A percentile compares a stretch with the other conserved stretches of the same genome.
Evolutionary conservation across 2,329 filamentous ascomycete species (phyloP).

Genomic region (Mollisiaceae sp.): DNA sequence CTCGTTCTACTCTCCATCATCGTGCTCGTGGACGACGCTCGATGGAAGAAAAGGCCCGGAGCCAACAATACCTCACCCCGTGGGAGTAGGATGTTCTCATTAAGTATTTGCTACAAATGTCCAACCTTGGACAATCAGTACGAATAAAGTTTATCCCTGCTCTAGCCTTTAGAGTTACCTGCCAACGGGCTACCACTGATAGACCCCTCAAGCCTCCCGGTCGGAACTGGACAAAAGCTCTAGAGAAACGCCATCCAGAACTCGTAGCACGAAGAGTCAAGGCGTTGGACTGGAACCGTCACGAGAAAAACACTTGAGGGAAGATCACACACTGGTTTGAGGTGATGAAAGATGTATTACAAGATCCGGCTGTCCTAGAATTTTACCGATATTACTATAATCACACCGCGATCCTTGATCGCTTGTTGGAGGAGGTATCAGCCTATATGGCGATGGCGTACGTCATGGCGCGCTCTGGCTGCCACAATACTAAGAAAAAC

Average conservation of each 20-base stretch:
- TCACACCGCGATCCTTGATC: constrained; percentile 11
- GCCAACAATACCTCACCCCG: constrained; percentile 14
- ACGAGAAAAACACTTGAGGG: constrained; percentile 40
- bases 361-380: constrained; percentile 20
- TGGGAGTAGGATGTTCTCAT: constrained; percentile 12
- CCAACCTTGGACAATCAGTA: constrained; percentile 13
- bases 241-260: constrained; percentile 33
- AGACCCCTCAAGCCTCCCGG: neutral
- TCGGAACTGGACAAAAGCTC: constrained; percentile 29
- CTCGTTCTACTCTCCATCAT: constrained; percentile 17
- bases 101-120: constrained; percentile 14
- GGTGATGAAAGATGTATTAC: constrained; percentile 38
- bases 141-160: constrained; percentile 13
- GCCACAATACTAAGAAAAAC: constrained; percentile 14
- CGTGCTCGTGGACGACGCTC: constrained; percentile 11
- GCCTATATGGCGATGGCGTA: constrained; percentile 13
- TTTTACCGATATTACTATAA: constrained; percentile 14
- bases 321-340: constrained; percentile 43
- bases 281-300: constrained; percentile 27
- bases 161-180: constrained; percentile 14
- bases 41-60: constrained; percentile 17
- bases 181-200: neutral
- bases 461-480: constrained; percentile 13
- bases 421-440: constrained; percentile 15
- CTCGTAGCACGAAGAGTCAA: constrained; percentile 26